phyloP scores from a whole-genome alignment of 129 eudicot species.

The Centaurea solstitialis region DNA sequence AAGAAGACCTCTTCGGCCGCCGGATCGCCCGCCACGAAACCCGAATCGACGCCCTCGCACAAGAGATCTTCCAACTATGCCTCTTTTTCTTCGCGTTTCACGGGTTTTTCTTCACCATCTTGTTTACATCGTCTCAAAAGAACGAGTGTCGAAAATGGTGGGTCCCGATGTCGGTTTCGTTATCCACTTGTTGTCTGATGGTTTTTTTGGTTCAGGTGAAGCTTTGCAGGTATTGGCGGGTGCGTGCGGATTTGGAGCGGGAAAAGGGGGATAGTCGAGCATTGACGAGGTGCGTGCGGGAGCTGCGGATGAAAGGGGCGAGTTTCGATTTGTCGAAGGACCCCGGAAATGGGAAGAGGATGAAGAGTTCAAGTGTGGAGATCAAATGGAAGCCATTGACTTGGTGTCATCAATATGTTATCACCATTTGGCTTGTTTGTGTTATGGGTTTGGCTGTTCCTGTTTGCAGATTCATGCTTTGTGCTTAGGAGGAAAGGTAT shows the following conservation, averaged over 20 bases:
- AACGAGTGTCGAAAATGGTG: constrained; percentile 56
- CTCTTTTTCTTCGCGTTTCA: constrained; percentile 71
- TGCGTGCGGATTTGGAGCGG: constrained; percentile 48
- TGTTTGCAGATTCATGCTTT: constrained; percentile 61
- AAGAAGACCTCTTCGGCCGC: constrained; percentile 60
- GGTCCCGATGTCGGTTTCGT: constrained; percentile 63
- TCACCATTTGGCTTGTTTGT: constrained; percentile 54
- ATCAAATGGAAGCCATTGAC: constrained; percentile 70
- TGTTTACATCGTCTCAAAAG: constrained; percentile 44
- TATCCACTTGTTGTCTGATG: constrained; percentile 39
- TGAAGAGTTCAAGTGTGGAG: constrained; percentile 95
- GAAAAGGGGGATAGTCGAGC: constrained; percentile 59
- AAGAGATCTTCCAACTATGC: constrained; percentile 66
- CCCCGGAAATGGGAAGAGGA: constrained; percentile 51
- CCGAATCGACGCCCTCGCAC: constrained; percentile 34
- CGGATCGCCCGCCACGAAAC: constrained; percentile 47
- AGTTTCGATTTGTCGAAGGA: constrained; percentile 78
- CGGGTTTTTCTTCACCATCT: constrained; percentile 55
- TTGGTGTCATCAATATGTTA: constrained; percentile 51
- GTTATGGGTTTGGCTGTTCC: constrained; percentile 61
- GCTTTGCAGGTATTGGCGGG: constrained; percentile 74
- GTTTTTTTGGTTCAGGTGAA: constrained; percentile 59
- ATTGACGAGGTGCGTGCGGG: constrained; percentile 63
- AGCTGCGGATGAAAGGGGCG: constrained; percentile 87
- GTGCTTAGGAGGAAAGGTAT: constrained; percentile 25